Percentiles rank a stretch among this genome's conserved stretches.
These are phyloP conservation scores for Cinchona pubescens DNA, from an alignment of 257 asterid species.

Conservation along the genomic window DNA sequence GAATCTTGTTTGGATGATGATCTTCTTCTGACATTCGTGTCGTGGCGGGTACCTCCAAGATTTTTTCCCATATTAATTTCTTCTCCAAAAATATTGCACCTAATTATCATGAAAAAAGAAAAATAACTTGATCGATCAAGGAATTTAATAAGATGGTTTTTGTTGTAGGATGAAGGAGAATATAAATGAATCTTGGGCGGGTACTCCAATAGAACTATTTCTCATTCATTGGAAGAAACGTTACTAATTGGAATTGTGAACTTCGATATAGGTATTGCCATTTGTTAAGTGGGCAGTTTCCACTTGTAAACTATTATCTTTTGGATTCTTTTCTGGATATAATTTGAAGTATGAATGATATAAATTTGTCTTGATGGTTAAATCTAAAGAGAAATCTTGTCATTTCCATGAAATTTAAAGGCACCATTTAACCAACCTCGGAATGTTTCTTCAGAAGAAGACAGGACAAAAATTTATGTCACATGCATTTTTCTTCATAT, in stretches of 20 bases:
- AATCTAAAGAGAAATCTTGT: background rate
- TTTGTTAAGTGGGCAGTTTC: background rate
- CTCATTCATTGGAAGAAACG: constrained; percentile 18
- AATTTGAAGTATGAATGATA: background rate
- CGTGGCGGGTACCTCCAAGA: background rate
- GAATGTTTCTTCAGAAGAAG: background rate
- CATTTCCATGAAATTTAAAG: background rate
- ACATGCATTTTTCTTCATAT: background rate
- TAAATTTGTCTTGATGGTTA: constrained; percentile 3
- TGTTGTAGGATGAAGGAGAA: background rate
- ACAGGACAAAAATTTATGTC: background rate
- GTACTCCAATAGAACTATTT: background rate
- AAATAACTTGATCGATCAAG: background rate
- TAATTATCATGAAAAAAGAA: background rate
- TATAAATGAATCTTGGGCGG: constrained; percentile 13
- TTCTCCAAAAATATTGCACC: background rate
- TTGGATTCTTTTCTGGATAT: background rate
- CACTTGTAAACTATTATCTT: background rate
- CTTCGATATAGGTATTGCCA: constrained; percentile 15
- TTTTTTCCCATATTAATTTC: constrained; percentile 29
- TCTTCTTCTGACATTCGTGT: background rate
- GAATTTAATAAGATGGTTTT: background rate
- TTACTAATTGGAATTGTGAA: background rate
- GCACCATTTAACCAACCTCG: background rate
- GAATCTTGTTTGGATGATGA: constrained; percentile 11